These are phyloP conservation scores for Juncus inflexus DNA, from an alignment of 176 grass and related monocot genomes.

Conservation along the genomic window DNA sequence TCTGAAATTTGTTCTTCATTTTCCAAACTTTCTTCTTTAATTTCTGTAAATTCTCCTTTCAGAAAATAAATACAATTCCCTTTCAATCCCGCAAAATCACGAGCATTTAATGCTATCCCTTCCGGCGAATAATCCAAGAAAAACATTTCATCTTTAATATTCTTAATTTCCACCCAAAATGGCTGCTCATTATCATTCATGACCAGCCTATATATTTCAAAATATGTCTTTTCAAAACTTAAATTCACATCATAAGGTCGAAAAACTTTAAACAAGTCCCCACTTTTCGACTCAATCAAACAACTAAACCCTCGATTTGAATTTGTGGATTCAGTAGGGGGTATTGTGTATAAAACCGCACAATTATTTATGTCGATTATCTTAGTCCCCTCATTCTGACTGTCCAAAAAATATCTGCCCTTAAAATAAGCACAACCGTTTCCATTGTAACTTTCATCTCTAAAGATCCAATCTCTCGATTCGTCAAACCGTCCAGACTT, in stretches of 20 bases:
- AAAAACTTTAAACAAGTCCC: neutral
- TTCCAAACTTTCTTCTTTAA: too few species aligned
- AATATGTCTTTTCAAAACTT: too few species aligned
- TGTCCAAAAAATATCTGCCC: neutral
- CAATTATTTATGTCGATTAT: too few species aligned
- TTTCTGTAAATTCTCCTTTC: neutral
- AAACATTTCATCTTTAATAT: neutral
- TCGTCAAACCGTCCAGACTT: neutral
- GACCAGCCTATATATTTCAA: too few species aligned
- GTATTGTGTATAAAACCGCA: neutral
- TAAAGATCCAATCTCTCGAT: neutral
- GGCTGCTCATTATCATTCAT: too few species aligned
- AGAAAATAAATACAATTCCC: constrained; percentile 18
- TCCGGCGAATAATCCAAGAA: constrained; percentile 10
- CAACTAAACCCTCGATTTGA: neutral
- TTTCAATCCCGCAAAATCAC: neutral
- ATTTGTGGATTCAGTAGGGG: neutral
- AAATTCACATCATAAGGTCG: too few species aligned
- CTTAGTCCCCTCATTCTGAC: too few species aligned
- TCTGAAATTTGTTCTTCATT: too few species aligned
- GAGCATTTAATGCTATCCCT: neutral
- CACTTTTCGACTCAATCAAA: neutral
- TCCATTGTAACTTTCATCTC: neutral
- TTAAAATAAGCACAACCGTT: neutral
- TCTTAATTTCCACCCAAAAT: too few species aligned